phyloP scores from a whole-genome alignment of 805 yeast species.

The Pichia insulana region DNA sequence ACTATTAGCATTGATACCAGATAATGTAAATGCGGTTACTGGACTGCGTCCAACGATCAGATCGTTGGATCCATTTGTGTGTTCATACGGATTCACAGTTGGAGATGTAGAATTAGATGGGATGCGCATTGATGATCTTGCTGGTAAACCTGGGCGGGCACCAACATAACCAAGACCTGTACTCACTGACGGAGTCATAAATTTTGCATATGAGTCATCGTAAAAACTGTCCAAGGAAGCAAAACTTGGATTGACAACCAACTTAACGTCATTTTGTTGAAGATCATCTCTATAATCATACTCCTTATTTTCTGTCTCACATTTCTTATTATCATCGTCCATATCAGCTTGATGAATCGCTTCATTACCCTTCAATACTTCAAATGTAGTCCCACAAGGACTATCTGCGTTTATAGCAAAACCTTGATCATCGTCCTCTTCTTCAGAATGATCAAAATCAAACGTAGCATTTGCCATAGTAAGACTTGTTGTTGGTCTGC shows the following conservation, averaged over 20 bases:
- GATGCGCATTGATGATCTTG: not conserved
- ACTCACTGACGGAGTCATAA: constrained; percentile 2
- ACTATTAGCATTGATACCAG: not conserved
- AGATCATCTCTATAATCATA: constrained; percentile 20
- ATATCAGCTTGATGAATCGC: not conserved
- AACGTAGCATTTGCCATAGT: not conserved
- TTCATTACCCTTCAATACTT: too few species aligned
- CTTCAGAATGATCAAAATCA: not conserved
- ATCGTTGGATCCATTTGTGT: not conserved
- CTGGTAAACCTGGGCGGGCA: not conserved
- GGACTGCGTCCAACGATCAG: constrained; percentile 3
- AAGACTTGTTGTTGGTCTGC: not conserved
- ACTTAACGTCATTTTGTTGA: constrained; percentile 9
- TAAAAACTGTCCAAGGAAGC: constrained; percentile 70
- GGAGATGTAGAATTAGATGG: constrained; percentile 2
- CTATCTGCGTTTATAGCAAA: not conserved
- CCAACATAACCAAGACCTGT: not conserved
- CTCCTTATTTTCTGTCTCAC: not conserved
- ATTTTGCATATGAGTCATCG: constrained; percentile 20
- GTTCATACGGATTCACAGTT: not conserved
- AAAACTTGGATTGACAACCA: constrained; percentile 52
- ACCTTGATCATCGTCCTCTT: not conserved
- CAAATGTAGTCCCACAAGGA: not conserved
- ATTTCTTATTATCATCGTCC: not conserved
- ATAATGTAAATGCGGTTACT: not conserved